Base-by-base conservation (phyloP, 2,329 filamentous ascomycete species). In the Mycosphaerella sp. region DNA sequence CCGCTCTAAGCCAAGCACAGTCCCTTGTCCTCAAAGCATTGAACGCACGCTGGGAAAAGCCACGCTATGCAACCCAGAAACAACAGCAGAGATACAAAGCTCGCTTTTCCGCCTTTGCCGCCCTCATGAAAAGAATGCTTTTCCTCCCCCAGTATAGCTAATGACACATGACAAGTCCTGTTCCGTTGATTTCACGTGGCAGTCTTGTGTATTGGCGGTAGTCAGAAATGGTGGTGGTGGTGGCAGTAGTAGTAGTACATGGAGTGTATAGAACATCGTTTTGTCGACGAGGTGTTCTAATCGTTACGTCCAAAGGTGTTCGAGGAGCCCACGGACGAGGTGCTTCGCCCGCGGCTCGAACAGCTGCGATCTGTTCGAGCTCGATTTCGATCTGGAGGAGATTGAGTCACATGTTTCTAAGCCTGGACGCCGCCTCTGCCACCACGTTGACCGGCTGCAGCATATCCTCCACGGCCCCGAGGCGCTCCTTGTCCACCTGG, bases 391-490 rank as follows among this genome's bases (percentile, higher is more conserved):
- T 9, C 8, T 44, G 6, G 10, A 26, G 14, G 17, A 26, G 6
- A 21, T 44, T 4, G 10, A 6, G 42, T 44, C 17, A 23, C 11
- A 47, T n/a, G 17, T 41, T 17, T 29, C 40, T 50, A 56, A 41
- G 50, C 36, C 36, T 53, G 54, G 23, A 42, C 41, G 21, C 54
- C 50, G 26, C 54, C 54, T 29, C 54, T 50, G 14, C 36, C 50
- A 12, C 54, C 53, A 36, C 53, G 53, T 44, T 47, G 53, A 17
- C 48, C 48, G 11, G 48, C 48, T 32, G 48, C 34, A 26, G 49
- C 45, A 41, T 48, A 56, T 26, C 54, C 54, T 38, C 54, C 54
- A 23, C 54, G 54, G 26, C 66, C 60, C 36, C 62, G 56, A 17
- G 57, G 58, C 12, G 56, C 52, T 10, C 53, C 54, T 48, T 60